Percentiles rank a stretch among this genome's conserved stretches.
Evolutionary conservation across 106 monocot species (phyloP).

Genomic region (Amphibolis antarctica): DNA sequence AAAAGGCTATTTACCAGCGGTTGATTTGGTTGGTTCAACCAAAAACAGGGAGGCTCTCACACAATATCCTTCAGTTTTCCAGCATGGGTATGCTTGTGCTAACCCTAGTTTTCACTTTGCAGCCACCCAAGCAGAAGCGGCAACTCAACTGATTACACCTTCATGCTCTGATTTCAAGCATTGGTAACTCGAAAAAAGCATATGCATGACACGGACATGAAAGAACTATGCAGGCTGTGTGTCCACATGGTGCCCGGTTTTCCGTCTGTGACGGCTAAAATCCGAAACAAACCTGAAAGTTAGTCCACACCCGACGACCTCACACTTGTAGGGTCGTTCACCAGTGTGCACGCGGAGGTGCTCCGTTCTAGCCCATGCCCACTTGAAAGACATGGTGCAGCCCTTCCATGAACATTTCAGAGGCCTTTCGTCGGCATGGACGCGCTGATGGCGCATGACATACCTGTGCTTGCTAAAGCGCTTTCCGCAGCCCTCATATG

Average conservation of each 20-base stretch:
- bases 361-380: slow-evolving; percentile 62
- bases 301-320: slow-evolving; percentile 36
- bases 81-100: too few relatives aligned
- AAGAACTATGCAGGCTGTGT: not conserved
- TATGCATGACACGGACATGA: not conserved
- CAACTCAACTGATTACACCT: too few relatives aligned
- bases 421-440: slow-evolving; percentile 43
- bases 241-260: slow-evolving; percentile 30
- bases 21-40: too few relatives aligned
- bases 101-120: too few relatives aligned
- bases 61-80: too few relatives aligned
- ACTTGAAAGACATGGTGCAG: slow-evolving; percentile 55
- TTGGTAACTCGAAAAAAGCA: not conserved
- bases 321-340: slow-evolving; percentile 50
- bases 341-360: slow-evolving; percentile 56
- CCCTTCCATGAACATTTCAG: slow-evolving; percentile 48
- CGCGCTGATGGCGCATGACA: slow-evolving; percentile 26
- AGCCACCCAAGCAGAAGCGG: too few relatives aligned
- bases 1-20: too few relatives aligned
- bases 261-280: slow-evolving; percentile 54
- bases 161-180: too few relatives aligned
- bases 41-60: too few relatives aligned
- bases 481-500: slow-evolving; percentile 38
- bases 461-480: slow-evolving; percentile 35
- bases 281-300: slow-evolving; percentile 62